A percentile compares a stretch with the other conserved stretches of the same genome.
Conservation (phyloP, 768 basidiomycete species). For the Xanthoconium purpureum region DNA sequence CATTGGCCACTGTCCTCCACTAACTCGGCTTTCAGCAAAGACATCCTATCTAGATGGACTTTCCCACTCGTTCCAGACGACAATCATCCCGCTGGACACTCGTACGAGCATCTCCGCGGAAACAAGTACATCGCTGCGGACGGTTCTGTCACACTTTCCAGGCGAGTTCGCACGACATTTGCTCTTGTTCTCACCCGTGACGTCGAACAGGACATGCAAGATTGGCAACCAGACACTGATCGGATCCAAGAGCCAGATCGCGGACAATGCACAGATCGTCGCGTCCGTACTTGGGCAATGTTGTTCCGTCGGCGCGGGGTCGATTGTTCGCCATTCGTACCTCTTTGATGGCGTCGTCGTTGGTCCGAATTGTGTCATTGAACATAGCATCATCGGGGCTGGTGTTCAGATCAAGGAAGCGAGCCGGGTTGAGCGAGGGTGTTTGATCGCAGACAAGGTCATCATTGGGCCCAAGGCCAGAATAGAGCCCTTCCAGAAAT, state of each 20-base stretch:
- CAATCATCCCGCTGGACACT: slow-evolving; percentile 77
- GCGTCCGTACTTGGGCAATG: slow-evolving; percentile 77
- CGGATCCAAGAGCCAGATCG: slow-evolving; percentile 70
- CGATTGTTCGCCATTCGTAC: slow-evolving; percentile 71
- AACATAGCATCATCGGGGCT: slow-evolving; percentile 77
- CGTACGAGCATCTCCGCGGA: slow-evolving; percentile 83
- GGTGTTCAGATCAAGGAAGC: slow-evolving; percentile 69
- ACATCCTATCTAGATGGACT: slow-evolving; percentile 89
- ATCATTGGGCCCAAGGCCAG: slow-evolving; percentile 69
- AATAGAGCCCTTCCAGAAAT: slow-evolving; percentile 65
- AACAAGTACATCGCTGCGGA: slow-evolving; percentile 87
- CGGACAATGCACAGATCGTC: slow-evolving; percentile 61
- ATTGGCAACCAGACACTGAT: slow-evolving; percentile 82
- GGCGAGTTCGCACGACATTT: slow-evolving; percentile 44
- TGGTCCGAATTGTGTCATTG: slow-evolving; percentile 67
- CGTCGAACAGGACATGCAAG: slow-evolving; percentile 62
- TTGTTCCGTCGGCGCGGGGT: slow-evolving; percentile 69
- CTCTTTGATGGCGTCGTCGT: slow-evolving; percentile 77
- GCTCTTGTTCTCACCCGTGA: not conserved
- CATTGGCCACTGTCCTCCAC: not conserved
- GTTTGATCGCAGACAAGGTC: slow-evolving; percentile 80
- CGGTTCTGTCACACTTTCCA: slow-evolving; percentile 73
- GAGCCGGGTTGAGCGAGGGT: slow-evolving; percentile 67
- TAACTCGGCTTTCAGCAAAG: slow-evolving; percentile 56
- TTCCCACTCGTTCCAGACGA: slow-evolving; percentile 96